Evolutionary conservation across 257 asterid genomes (phyloP).

Genomic region (Solanum acaule): DNA sequence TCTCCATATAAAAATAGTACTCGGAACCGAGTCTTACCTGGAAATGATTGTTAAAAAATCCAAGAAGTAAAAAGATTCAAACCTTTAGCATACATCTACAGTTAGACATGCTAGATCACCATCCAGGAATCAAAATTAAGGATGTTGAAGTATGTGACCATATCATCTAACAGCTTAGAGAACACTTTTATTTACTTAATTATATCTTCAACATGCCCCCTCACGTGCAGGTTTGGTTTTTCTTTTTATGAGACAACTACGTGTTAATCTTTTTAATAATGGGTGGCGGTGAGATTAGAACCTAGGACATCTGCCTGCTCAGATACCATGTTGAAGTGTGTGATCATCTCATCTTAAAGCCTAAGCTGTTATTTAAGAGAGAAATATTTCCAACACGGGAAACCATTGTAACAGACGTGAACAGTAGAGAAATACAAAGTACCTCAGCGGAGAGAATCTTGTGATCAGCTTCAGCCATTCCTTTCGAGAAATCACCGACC

Average conservation of each 20-base stretch:
- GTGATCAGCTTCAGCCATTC: slow-evolving; percentile 78
- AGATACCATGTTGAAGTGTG: neutral
- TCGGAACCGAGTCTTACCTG: slow-evolving; percentile 59
- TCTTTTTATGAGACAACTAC: neutral
- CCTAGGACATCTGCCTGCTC: neutral
- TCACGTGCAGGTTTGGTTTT: neutral
- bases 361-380: neutral
- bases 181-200: neutral
- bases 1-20: slow-evolving; percentile 69
- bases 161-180: neutral
- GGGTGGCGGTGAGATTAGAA: neutral
- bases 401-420: neutral
- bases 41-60: neutral
- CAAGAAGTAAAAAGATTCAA: neutral
- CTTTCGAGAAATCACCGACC: slow-evolving; percentile 55
- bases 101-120: neutral
- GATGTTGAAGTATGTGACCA: neutral
- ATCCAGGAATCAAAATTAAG: neutral
- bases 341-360: neutral
- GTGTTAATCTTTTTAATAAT: neutral
- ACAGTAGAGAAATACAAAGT: neutral
- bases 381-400: neutral
- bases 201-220: neutral
- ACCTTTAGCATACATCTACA: neutral
- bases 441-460: slow-evolving; percentile 58